phyloP scores from a whole-genome alignment of 306 rosid species.

The Fragaria nilgerrensis region DNA sequence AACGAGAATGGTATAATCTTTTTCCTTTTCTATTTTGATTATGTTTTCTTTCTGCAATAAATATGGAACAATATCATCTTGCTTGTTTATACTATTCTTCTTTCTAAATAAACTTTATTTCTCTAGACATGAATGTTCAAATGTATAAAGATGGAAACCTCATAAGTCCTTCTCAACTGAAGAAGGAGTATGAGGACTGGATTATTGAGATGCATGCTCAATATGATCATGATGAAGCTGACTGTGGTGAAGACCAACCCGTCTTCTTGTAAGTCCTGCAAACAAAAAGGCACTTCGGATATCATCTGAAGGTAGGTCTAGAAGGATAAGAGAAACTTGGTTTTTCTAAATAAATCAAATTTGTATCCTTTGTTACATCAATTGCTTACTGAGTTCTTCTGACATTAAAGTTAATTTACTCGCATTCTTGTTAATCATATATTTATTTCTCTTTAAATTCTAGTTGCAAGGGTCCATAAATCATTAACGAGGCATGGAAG shows the following conservation, averaged over 20 bases:
- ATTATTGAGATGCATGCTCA: constrained; percentile 48
- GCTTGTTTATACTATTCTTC: constrained; percentile 7
- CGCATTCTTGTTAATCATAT: background rate
- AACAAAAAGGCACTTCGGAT: constrained; percentile 45
- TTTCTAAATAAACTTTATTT: constrained; percentile 12
- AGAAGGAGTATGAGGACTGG: constrained; percentile 54
- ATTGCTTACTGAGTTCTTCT: background rate
- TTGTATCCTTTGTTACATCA: background rate
- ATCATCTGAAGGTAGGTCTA: constrained; percentile 48
- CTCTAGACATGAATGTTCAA: constrained; percentile 29
- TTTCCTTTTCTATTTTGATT: background rate
- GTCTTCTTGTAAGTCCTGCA: constrained; percentile 38
- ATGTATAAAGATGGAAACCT: constrained; percentile 31
- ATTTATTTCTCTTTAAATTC: constrained; percentile 7
- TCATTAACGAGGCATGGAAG: constrained; percentile 40
- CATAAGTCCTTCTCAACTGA: constrained; percentile 38
- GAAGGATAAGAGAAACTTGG: background rate
- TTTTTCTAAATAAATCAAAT: background rate
- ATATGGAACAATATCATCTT: background rate
- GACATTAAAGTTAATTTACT: background rate
- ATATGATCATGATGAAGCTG: constrained; percentile 52
- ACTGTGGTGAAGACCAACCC: constrained; percentile 54
- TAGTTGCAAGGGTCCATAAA: constrained; percentile 50
- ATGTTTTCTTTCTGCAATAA: background rate
- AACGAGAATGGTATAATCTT: constrained; percentile 38